phyloP scores from a whole-genome alignment of 257 asterid species.

The Solanum clarkiae region DNA sequence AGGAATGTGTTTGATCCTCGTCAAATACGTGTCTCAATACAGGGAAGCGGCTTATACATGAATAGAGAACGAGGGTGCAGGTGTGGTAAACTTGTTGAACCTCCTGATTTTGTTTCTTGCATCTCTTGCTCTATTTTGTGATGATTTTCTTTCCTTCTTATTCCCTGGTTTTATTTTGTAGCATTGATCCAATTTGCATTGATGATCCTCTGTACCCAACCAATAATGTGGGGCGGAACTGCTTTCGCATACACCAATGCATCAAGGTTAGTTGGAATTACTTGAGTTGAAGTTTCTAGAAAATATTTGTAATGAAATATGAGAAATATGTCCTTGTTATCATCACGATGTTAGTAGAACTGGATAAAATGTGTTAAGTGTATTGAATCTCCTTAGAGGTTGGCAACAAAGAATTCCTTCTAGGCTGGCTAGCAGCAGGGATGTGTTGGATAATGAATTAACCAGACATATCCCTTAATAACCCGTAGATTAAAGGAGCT shows the following conservation, averaged over 20 bases:
- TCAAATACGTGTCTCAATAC: constrained; percentile 90
- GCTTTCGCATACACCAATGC: constrained; percentile 98
- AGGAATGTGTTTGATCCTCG: constrained; percentile 99
- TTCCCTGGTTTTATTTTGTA: constrained; percentile 17
- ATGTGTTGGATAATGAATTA: not conserved
- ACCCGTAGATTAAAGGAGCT: not conserved
- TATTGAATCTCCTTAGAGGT: not conserved
- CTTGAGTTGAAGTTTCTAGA: not conserved
- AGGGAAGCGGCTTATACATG: constrained; percentile 87
- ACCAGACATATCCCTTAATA: not conserved
- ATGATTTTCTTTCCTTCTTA: not conserved
- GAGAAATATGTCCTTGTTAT: not conserved
- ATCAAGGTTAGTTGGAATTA: constrained; percentile 56
- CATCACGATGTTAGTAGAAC: not conserved
- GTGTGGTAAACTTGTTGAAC: constrained; percentile 13
- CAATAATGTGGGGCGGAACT: constrained; percentile 94
- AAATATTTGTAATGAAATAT: not conserved
- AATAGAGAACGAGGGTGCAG: constrained; percentile 90
- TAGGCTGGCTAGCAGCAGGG: not conserved
- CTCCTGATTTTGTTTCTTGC: not conserved
- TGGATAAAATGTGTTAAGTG: not conserved
- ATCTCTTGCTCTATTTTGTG: not conserved
- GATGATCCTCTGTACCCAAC: constrained; percentile 88
- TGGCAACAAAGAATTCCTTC: not conserved
- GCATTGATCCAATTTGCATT: constrained; percentile 91